Conservation (phyloP, 768 basidiomycete genomes). For the Dictyophora rubrovolvata region DNA sequence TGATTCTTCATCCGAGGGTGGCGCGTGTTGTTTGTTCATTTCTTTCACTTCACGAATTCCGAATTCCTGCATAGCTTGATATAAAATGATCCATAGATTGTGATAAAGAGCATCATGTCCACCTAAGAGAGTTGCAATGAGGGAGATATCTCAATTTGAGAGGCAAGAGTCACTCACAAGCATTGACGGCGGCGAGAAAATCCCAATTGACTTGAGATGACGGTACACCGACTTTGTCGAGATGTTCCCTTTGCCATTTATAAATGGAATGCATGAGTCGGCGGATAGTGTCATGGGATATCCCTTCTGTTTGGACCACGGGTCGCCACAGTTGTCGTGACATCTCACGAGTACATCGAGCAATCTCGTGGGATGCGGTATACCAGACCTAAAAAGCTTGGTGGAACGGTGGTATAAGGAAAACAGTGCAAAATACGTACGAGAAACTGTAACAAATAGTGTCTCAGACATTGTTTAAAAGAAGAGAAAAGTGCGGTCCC, state of each 20-base stretch:
- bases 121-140: constrained; percentile 37
- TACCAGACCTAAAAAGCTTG: constrained; percentile 58
- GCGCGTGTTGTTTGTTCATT: constrained; percentile 20
- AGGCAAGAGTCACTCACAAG: constrained; percentile 32
- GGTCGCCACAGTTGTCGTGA: constrained; percentile 76
- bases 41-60: constrained; percentile 69
- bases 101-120: constrained; percentile 87
- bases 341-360: constrained; percentile 73
- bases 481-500: constrained; percentile 3
- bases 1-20: constrained; percentile 23
- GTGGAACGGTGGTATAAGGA: constrained; percentile 8
- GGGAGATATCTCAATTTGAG: neutral
- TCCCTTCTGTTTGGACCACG: constrained; percentile 62
- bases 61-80: constrained; percentile 75
- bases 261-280: constrained; percentile 46
- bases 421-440: constrained; percentile 30
- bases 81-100: constrained; percentile 81
- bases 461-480: constrained; percentile 1
- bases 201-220: constrained; percentile 82
- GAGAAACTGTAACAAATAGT: constrained; percentile 41
- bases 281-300: constrained; percentile 56
- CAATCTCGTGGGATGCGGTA: constrained; percentile 72
- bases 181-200: constrained; percentile 67
- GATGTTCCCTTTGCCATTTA: constrained; percentile 68
- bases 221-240: constrained; percentile 77